Percentiles rank a stretch among this genome's conserved stretches.
phyloP scores from a whole-genome alignment of 345 rosid genomes.

The Excoecaria agallocha region DNA sequence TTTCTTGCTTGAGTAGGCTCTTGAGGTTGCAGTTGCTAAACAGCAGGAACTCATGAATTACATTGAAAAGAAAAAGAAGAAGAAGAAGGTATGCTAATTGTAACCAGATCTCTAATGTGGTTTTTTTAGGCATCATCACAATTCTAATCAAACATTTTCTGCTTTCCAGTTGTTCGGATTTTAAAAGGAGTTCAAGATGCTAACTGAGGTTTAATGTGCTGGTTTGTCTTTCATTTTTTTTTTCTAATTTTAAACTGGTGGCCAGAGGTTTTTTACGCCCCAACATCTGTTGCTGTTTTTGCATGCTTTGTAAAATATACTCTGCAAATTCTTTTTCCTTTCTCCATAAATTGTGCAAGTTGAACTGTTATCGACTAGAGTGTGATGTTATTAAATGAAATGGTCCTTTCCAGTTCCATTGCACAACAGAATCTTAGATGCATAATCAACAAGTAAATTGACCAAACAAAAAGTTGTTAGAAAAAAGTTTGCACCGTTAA shows the following conservation, averaged over 20 bases:
- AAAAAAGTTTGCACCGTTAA: neutral
- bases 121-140: too few species aligned
- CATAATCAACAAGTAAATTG: neutral
- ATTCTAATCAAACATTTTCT: neutral
- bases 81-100: conserved; percentile 10
- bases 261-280: conserved; percentile 18
- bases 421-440: neutral
- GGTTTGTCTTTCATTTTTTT: neutral
- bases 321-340: neutral
- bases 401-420: neutral
- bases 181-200: conserved; percentile 20
- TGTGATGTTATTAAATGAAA: neutral
- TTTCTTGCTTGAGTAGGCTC: conserved; percentile 39
- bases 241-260: neutral
- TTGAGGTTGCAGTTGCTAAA: conserved; percentile 31
- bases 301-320: conserved; percentile 8
- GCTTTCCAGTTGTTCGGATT: conserved; percentile 30
- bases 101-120: too few species aligned
- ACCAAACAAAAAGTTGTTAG: neutral
- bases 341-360: conserved; percentile 14
- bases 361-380: neutral
- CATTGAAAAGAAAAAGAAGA: conserved; percentile 38
- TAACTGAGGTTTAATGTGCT: conserved; percentile 10
- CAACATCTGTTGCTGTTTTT: neutral
- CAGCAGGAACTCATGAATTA: conserved; percentile 36